phyloP scores from a whole-genome alignment of 768 basidiomycete genomes.

The Fistulinella prunicolor region DNA sequence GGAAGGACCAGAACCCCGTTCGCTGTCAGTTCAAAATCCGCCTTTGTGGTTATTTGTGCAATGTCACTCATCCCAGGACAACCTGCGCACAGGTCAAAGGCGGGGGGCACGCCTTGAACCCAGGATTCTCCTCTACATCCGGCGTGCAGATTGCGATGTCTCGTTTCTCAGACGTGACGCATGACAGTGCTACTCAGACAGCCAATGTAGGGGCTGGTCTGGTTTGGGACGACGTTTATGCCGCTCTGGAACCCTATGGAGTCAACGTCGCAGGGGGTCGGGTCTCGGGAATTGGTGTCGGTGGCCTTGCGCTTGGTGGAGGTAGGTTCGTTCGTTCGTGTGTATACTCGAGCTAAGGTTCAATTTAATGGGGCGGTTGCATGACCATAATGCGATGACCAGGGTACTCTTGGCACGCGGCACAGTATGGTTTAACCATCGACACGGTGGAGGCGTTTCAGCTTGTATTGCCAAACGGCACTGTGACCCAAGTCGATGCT shows the following conservation, averaged over 20 bases:
- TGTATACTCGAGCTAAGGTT: background rate
- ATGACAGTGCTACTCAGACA: conserved; percentile 37
- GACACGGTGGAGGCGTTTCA: conserved; percentile 57
- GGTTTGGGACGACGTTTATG: conserved; percentile 67
- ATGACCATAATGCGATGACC: background rate
- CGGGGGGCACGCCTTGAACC: conserved; percentile 56
- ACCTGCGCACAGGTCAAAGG: conserved; percentile 47
- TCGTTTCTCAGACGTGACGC: conserved; percentile 41
- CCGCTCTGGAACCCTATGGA: conserved; percentile 40
- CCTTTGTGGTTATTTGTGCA: background rate
- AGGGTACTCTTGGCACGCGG: conserved; percentile 45
- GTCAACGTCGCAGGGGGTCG: conserved; percentile 58
- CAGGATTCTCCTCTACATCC: conserved; percentile 53
- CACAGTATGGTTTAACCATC: conserved; percentile 55
- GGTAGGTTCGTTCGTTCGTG: conserved; percentile 25
- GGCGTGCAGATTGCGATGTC: conserved; percentile 59
- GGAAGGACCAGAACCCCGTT: conserved; percentile 42
- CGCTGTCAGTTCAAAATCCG: conserved; percentile 9
- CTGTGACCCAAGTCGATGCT: conserved; percentile 30
- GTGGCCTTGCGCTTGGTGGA: conserved; percentile 57
- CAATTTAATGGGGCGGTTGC: background rate
- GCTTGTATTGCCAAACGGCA: conserved; percentile 48
- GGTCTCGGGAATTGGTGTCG: conserved; percentile 55
- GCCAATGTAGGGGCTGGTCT: conserved; percentile 40
- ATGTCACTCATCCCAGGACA: background rate